Percentiles rank a stretch among this genome's conserved stretches.
phyloP scores from a whole-genome alignment of 2,329 filamentous ascomycete species.

The Nannizzia gypsea region DNA sequence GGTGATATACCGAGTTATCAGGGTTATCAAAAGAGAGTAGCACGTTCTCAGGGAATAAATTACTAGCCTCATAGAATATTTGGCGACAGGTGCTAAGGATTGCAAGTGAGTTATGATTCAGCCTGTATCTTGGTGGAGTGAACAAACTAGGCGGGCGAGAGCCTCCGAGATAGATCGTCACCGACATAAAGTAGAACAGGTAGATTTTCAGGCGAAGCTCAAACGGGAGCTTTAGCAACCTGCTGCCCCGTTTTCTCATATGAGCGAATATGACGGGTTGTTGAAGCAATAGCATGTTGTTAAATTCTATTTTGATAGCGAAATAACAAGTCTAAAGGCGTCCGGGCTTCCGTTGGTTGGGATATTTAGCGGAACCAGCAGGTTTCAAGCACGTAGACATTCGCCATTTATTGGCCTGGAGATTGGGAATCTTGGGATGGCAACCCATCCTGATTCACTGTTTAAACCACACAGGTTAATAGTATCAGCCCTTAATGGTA shows the following conservation, averaged over 20 bases:
- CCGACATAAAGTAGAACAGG: background rate
- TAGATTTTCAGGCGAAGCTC: background rate
- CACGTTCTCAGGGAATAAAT: background rate
- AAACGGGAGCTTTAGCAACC: background rate
- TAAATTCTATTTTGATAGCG: background rate
- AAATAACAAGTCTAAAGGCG: background rate
- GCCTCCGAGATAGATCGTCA: background rate
- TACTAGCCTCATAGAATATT: background rate
- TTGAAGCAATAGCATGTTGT: background rate
- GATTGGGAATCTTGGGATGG: background rate
- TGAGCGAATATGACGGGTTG: background rate
- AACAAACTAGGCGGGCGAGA: background rate
- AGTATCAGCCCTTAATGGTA: background rate
- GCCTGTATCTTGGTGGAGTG: background rate
- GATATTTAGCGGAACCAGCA: no score
- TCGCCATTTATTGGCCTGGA: background rate
- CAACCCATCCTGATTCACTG: background rate
- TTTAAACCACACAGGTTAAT: background rate
- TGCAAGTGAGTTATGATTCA: background rate
- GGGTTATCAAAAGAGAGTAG: background rate
- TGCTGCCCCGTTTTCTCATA: background rate
- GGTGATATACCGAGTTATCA: background rate
- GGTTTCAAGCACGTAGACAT: background rate
- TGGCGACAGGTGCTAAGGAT: background rate
- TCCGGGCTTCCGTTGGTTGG: no score